Conservation (phyloP, 441 rosid species). For the Eutrema salsugineum region DNA sequence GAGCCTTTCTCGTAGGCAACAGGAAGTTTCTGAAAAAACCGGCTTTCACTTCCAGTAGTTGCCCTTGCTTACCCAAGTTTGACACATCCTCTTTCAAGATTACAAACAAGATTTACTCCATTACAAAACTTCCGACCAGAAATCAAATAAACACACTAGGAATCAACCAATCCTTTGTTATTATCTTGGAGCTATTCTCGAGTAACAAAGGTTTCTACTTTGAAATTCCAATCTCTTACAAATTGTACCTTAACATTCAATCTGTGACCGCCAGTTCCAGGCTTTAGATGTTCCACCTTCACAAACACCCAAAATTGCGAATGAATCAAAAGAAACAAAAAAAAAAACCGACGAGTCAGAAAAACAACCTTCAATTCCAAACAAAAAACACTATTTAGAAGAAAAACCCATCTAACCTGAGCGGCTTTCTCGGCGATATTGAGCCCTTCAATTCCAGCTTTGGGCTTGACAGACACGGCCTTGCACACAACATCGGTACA, state of each 20-base stretch:
- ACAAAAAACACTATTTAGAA: background rate
- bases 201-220: background rate
- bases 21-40: slow-evolving; percentile 87
- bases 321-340: too few relatives aligned
- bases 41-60: slow-evolving; percentile 76
- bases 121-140: background rate
- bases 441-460: slow-evolving; percentile 62
- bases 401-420: slow-evolving; percentile 45
- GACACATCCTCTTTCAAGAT: slow-evolving; percentile 82
- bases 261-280: too few relatives aligned
- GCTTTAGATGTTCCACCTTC: too few relatives aligned
- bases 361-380: too few relatives aligned
- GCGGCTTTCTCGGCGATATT: slow-evolving; percentile 92
- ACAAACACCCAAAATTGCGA: too few relatives aligned
- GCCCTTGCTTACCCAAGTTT: slow-evolving; percentile 73
- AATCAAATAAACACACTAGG: background rate
- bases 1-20: slow-evolving; percentile 77
- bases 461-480: slow-evolving; percentile 65
- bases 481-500: slow-evolving; percentile 49
- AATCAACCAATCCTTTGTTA: background rate
- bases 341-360: too few relatives aligned
- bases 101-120: slow-evolving; percentile 21
- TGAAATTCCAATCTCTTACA: too few relatives aligned
- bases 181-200: background rate
- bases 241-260: too few relatives aligned